Conservation (phyloP, 2,329 filamentous ascomycete genomes). For the Aspergillus tubingensis region DNA sequence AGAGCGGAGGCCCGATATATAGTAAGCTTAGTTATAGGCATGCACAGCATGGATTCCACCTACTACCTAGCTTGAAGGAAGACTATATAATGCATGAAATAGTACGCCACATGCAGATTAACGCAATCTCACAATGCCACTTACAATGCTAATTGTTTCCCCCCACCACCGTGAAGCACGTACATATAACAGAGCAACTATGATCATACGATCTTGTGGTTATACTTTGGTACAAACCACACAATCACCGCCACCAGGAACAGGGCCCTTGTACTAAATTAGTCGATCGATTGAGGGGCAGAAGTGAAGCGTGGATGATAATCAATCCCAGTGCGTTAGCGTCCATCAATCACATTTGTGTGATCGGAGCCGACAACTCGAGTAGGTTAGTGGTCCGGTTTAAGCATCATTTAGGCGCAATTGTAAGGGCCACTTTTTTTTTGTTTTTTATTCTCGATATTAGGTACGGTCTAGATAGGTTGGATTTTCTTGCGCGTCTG, state of each 20-base stretch:
- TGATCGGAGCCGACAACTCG: neutral
- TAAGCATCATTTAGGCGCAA: neutral
- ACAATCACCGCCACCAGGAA: neutral
- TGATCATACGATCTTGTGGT: neutral
- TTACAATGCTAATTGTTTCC: neutral
- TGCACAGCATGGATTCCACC: no score
- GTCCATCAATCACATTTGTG: neutral
- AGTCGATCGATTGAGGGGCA: neutral
- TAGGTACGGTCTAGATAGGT: neutral
- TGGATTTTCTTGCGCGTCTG: no score
- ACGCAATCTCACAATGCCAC: neutral
- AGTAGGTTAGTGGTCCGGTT: neutral
- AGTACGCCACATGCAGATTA: neutral
- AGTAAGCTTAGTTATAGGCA: no score
- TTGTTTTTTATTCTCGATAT: neutral
- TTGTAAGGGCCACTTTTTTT: neutral
- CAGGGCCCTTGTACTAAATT: neutral
- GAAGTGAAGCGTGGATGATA: neutral
- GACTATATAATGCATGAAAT: neutral
- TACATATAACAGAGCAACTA: neutral
- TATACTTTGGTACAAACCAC: neutral
- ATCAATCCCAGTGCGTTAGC: neutral
- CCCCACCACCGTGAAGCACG: neutral
- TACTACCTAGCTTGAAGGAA: no score
- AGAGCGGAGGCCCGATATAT: no score